Evolutionary conservation across 768 basidiomycete genomes (phyloP), one percentile per base, ranked within the genome.

Genomic region (Boletus vinaceobasis): DNA sequence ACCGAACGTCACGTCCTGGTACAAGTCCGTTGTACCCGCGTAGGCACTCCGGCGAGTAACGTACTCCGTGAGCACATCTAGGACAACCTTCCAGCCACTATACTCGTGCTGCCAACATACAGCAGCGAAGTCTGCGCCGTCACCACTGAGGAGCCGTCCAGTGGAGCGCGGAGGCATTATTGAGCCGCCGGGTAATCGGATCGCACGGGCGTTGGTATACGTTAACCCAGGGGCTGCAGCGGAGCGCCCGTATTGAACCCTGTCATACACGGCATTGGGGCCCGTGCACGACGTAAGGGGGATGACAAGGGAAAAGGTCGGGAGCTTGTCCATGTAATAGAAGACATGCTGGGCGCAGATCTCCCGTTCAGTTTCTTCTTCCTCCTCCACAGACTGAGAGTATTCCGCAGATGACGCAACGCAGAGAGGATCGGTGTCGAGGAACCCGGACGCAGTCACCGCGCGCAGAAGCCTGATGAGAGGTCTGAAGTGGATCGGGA

Each of bases 71-170:
- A 96, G 74, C 9, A 95, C 73, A 60, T 93, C 93, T n/a, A 93
- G 68, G 7, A 96, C 71, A 14, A 96, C 68, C 59, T 82, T 87
- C 94, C 94, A 97, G 3, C 90, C 92, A 7, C 88, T 90, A 64
- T 93, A 85, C 43, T 84, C 76, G 59, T 88, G 85, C 57, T 86
- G 79, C 94, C 94, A 97, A 19, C 80, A 78, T 1, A 95, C 79
- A 6, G 88, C 85, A 17, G 82, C 75, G 42, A 59, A 53, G 23
- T 90, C 88, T 2, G 81, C 83, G 5, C 80, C 80, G 49, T 91
- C 89, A 10, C 80, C 78, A 58, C 84, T 91, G 33, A 95, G 75
- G 21, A 93, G 75, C 8, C 82, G 80, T 3, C 91, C 93, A 2
- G 75, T 69, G 2, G 88, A 84, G 21, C 82, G 80, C 7, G 81